Percentiles rank a stretch among this genome's conserved stretches.
These are phyloP conservation scores for Phytophthora chlamydospora DNA, from an alignment of 352 stramenopile genomes.

Conservation along the genomic window DNA sequence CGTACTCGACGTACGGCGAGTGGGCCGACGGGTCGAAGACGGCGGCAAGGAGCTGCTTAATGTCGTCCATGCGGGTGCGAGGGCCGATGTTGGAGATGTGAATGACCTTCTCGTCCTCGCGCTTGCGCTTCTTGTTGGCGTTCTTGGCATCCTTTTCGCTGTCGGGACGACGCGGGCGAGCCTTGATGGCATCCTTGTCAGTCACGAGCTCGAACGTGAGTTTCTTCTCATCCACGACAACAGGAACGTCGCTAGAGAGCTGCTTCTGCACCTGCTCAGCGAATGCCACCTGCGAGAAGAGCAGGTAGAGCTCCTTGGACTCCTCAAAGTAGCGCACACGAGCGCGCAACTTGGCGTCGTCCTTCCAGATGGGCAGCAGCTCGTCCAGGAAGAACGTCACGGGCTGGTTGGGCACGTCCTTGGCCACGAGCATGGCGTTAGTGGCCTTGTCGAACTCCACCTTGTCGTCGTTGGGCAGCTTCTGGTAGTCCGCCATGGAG, in stretches of 20 bases:
- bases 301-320: slow-evolving; percentile 74
- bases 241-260: slow-evolving; percentile 39
- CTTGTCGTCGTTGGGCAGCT: slow-evolving; percentile 73
- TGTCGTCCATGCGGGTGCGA: slow-evolving; percentile 76
- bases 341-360: slow-evolving; percentile 66
- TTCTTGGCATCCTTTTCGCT: slow-evolving; percentile 48
- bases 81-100: slow-evolving; percentile 84
- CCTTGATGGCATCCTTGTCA: slow-evolving; percentile 72
- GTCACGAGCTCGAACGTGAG: slow-evolving; percentile 82
- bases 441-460: slow-evolving; percentile 87
- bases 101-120: slow-evolving; percentile 76
- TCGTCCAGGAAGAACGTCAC: slow-evolving; percentile 78
- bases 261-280: slow-evolving; percentile 65
- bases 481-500: slow-evolving; percentile 57
- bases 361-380: slow-evolving; percentile 72
- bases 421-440: slow-evolving; percentile 81
- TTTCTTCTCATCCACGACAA: slow-evolving; percentile 69
- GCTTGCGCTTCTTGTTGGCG: slow-evolving; percentile 78
- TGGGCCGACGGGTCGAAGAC: slow-evolving; percentile 54
- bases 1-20: slow-evolving; percentile 83
- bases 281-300: slow-evolving; percentile 76
- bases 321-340: slow-evolving; percentile 76
- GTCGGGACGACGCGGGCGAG: slow-evolving; percentile 60
- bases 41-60: slow-evolving; percentile 79
- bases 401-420: slow-evolving; percentile 77